Base-by-base conservation (phyloP, 2,329 filamentous ascomycete species). In the Aspergillus fischeri region DNA sequence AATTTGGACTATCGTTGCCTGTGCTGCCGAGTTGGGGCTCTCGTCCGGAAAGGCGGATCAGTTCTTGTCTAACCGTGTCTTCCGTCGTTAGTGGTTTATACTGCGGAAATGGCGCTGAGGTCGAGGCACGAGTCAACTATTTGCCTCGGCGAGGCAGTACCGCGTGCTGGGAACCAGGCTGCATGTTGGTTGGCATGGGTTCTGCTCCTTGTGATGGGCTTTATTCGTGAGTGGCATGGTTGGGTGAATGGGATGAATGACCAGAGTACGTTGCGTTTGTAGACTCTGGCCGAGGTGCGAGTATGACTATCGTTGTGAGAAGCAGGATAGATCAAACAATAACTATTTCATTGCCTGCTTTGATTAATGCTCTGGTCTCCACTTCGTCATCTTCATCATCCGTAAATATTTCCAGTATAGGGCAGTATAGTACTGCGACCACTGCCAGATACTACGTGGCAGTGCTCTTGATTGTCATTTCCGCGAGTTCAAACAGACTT, bases 31-130 rank as follows among this genome's bases (percentile, higher is more conserved):
- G 49, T 24, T 57, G 20, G 38, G 21, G 14, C 28, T 60, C 53
- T 57, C 14, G 11, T 47, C 51, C 2, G 90, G 90, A 77, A 93
- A 95, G 53, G 95, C 85, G 5, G 14, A 17, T 38, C 14, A 38
- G 5, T 38, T 38, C 14, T 17, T 38, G 14, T 6, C 4, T 1
- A 17, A 7, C 32, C 2, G 2, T 14, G 5, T 6, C 32, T 17
- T 38, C 32, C 32, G 32, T 17, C 32, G 17, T 4, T 5, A 38
- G 32, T 14, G 5, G 17, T 14, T 5, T 17, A 17, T 17, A 17
- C 32, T 17, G 11, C 17, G 14, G 17, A 6, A 5, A 38, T 14
- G 11, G 4, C 5, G 32, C 14, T 32, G 1, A 17, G 14, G 14
- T 38, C 32, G 14, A 7, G 14, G 32, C 32, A 17, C 14, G 6